Evolutionary conservation across 345 rosid species (phyloP).

Genomic region (Gossypium stocksii): DNA sequence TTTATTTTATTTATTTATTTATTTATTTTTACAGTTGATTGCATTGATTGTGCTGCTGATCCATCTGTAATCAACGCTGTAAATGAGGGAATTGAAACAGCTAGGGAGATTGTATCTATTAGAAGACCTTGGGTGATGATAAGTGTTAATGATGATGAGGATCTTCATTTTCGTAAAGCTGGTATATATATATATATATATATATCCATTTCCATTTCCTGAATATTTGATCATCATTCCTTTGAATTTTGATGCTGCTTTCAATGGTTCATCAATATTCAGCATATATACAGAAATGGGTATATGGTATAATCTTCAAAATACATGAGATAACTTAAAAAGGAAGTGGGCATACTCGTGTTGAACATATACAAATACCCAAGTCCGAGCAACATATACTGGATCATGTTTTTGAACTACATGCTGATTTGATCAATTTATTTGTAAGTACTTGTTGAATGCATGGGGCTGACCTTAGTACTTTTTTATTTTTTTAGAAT

Average conservation of each 20-base stretch:
- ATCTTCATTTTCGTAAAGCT: constrained; percentile 65
- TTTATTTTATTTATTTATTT: background rate
- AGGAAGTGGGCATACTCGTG: background rate
- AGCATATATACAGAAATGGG: background rate
- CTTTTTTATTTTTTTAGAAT: constrained; percentile 31
- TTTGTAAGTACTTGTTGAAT: background rate
- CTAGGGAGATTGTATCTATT: constrained; percentile 35
- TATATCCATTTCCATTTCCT: background rate
- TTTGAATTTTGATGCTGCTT: background rate
- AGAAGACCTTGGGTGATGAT: constrained; percentile 70
- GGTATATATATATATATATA: constrained; percentile 45
- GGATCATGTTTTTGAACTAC: background rate
- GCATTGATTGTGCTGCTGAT: constrained; percentile 70
- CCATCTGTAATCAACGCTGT: constrained; percentile 54
- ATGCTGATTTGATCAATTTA: background rate
- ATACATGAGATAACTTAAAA: background rate
- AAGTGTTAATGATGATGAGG: constrained; percentile 56
- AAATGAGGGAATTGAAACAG: constrained; percentile 50
- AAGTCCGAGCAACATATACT: too few species aligned
- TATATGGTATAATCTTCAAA: background rate
- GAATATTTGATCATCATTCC: background rate
- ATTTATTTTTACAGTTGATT: constrained; percentile 43
- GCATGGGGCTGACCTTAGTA: background rate
- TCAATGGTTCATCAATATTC: background rate
- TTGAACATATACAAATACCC: background rate